Base-by-base conservation (phyloP, 2,329 filamentous ascomycete species). In the Daldinia sp. region DNA sequence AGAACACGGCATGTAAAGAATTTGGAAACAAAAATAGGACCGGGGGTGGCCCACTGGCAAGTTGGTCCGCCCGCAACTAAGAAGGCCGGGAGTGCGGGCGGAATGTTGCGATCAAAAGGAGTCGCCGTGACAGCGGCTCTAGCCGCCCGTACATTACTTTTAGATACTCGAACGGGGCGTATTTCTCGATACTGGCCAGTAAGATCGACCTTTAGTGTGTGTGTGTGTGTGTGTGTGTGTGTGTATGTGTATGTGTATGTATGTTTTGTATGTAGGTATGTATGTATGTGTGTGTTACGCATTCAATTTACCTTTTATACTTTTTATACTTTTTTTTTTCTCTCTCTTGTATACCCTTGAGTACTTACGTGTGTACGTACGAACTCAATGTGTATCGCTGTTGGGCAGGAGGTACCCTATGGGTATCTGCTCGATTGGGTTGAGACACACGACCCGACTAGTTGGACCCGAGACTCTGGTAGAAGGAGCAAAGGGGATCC, bases 391-490 rank as follows among this genome's bases (percentile, higher is more conserved):
- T 56, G 48, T 68, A 48, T 65, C 57, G 41, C 2, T 57, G 61
- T 68, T 70, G 68, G 69, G 65, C 63, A 56, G 55, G 41, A 66
- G 62, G 66, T 71, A 67, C 69, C 69, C 56, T 53, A 58, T 64
- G 69, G 67, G 63, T 65, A 67, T 65, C 57, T 56, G 42, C 60
- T 58, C 33, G 67, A 64, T 70, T 69, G 67, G 66, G 69, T 71
- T 65, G 69, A 61, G 65, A 69, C 67, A 69, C 67, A 54, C 61
- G 59, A 65, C 67, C 67, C 69, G 64, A 72, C 69, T 69, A 72
- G 69, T 41, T 69, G 69, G 69, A 70, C 67, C 69, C 69, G 69
- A 75, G 72, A 73, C 72, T 71, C 71, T 69, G 73, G 70, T 74
- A 71, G 74, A 72, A 75, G 73, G 69, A 74, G 68, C 70, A 55